Conservation (phyloP, 2,329 filamentous ascomycete species). For the Aspergillus aculeatus region DNA sequence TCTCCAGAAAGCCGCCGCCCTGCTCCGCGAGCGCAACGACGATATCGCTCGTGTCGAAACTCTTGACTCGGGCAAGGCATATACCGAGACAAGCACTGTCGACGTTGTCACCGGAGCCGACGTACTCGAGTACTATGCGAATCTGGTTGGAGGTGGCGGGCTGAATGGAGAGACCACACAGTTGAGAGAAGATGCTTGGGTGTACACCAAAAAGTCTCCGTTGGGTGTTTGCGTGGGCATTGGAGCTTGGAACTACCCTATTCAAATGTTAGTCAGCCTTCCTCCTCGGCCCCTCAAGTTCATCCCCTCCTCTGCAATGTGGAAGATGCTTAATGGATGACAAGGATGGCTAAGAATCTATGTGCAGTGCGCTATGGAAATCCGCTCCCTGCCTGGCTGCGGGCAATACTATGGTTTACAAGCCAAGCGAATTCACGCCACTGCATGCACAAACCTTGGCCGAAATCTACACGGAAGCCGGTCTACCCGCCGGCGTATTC, state of each 20-base stretch:
- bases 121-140: conserved; percentile 83
- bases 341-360: not conserved
- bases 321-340: too few species aligned
- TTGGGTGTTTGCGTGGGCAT: conserved; percentile 84
- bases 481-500: conserved; percentile 78
- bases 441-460: conserved; percentile 77
- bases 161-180: conserved; percentile 77
- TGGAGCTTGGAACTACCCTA: conserved; percentile 89
- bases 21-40: conserved; percentile 75
- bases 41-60: conserved; percentile 77
- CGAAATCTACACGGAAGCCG: conserved; percentile 73
- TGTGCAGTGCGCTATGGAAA: conserved; percentile 71
- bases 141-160: conserved; percentile 72
- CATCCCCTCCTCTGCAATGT: too few species aligned
- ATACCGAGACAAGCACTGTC: conserved; percentile 77
- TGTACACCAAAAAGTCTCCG: conserved; percentile 78
- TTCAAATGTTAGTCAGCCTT: conserved; percentile 62
- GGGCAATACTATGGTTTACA: conserved; percentile 88
- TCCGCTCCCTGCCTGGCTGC: conserved; percentile 81
- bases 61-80: conserved; percentile 82
- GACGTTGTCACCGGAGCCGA: conserved; percentile 82
- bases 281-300: not conserved
- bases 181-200: conserved; percentile 72
- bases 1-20: conserved; percentile 70
- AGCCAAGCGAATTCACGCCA: conserved; percentile 82